A percentile compares a stretch with the other conserved stretches of the same genome.
Evolutionary conservation across 352 stramenopile species (phyloP).

Genomic region (Pythium rishiriense): DNA sequence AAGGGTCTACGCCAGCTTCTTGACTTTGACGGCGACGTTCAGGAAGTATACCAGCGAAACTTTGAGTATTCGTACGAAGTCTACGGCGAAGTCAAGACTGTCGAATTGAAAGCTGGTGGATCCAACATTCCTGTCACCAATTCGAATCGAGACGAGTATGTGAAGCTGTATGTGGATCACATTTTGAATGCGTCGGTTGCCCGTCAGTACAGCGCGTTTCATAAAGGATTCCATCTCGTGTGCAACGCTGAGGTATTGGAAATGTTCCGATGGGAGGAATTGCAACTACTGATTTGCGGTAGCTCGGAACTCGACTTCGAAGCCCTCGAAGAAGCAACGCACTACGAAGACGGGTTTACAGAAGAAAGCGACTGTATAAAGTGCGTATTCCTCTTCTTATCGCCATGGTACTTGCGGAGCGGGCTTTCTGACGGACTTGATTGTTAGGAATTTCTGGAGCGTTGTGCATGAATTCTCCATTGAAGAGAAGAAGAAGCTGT

Average conservation of each 20-base stretch:
- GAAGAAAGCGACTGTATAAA: constrained; percentile 60
- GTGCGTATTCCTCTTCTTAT: constrained; percentile 28
- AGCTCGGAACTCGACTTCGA: constrained; percentile 79
- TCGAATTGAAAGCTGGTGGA: constrained; percentile 69
- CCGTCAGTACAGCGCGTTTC: constrained; percentile 70
- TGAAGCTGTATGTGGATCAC: constrained; percentile 73
- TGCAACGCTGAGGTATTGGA: constrained; percentile 69
- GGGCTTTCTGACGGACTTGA: background rate
- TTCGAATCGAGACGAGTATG: constrained; percentile 70
- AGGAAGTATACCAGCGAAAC: constrained; percentile 66
- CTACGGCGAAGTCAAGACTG: constrained; percentile 76
- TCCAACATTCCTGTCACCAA: constrained; percentile 63
- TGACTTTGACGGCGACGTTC: constrained; percentile 67
- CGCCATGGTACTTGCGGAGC: background rate
- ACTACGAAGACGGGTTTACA: constrained; percentile 79
- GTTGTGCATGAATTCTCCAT: constrained; percentile 78
- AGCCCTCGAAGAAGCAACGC: constrained; percentile 66
- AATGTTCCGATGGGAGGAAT: constrained; percentile 82
- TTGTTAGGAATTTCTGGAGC: constrained; percentile 71
- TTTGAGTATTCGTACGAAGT: constrained; percentile 86
- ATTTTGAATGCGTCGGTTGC: constrained; percentile 59
- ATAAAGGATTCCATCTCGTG: constrained; percentile 75
- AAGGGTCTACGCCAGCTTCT: constrained; percentile 66
- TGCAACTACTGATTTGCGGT: constrained; percentile 75
- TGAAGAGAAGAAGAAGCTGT: constrained; percentile 84